These are phyloP conservation scores for Orbilia javanica DNA, from an alignment of 2,329 filamentous ascomycete genomes.

Conservation along the genomic window DNA sequence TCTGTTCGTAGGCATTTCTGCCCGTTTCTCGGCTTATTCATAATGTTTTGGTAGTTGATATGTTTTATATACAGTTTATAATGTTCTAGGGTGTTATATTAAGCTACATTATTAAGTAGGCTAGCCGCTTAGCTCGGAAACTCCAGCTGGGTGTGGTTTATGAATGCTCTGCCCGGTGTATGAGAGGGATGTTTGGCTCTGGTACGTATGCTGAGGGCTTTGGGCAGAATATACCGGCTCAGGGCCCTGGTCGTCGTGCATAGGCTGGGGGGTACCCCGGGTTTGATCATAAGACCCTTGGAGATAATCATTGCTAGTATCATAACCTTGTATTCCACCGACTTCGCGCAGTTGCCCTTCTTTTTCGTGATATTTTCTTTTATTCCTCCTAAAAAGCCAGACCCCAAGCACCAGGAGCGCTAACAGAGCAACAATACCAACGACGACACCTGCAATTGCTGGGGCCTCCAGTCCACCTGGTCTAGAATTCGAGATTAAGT, in stretches of 20 bases:
- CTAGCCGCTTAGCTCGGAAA: not conserved
- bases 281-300: not conserved
- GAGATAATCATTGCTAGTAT: not conserved
- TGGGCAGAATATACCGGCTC: not conserved
- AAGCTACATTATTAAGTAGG: no score
- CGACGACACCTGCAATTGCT: constrained; percentile 23
- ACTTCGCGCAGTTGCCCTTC: not conserved
- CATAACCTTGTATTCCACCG: not conserved
- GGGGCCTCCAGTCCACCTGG: not conserved
- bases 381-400: not conserved
- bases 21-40: no score
- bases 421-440: not conserved
- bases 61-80: no score
- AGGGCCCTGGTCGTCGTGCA: not conserved
- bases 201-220: not conserved
- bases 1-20: no score
- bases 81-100: no score
- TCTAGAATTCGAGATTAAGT: not conserved
- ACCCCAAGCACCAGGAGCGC: not conserved
- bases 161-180: not conserved
- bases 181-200: not conserved
- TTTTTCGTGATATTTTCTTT: not conserved
- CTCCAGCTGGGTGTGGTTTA: not conserved
- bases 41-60: no score
- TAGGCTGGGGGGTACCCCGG: not conserved